Base-by-base conservation (phyloP, 2,329 filamentous ascomycete genomes). In the Zymoseptoria pseudotritici region DNA sequence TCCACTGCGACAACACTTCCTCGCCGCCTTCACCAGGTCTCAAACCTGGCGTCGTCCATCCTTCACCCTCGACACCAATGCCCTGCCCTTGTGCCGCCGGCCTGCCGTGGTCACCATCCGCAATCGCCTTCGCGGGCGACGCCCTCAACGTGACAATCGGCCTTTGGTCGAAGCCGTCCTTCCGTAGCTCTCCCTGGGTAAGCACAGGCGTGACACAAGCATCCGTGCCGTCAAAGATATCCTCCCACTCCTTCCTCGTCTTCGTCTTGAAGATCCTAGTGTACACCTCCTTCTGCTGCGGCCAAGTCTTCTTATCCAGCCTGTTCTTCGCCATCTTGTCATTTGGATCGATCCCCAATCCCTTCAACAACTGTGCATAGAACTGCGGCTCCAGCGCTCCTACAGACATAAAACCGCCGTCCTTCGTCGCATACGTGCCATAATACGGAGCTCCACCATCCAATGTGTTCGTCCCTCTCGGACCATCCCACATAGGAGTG, bases 141-240 rank as follows among this genome's bases (percentile, higher is more conserved):
- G 78, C 80, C 46, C 79, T 82, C 69, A 97, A 74, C 42, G 85
- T 85, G 9, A 92, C 88, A 1, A 82, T 76, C 1, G 89, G 88
- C 62, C 89, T 76, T 75, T 90, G 88, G 65, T 91, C 88, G 53
- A 86, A 85, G 0, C 80, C 81, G 20, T 72, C 76, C n/a, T 72
- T 65, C 69, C 90, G 83, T 51, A 96, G 78, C 75, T 96, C 91
- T 0, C 67, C 70, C 65, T 91, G 89, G 36, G 86, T 86, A 50
- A 96, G 77, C 1, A 97, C 89, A 0, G 93, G 93, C n/a, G 90
- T 91, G 64, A 88, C 91, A 73, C 93, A 97, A 1, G 93, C 93
- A 76, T 97, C 93, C 0, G 89, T 94, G 10, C 89, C 90, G 72
- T 96, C 90, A 72, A 97, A 97, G 5, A 96, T 78, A 3, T 62